Evolutionary conservation across 768 basidiomycete species (phyloP), one percentile per base, ranked within the genome.

Genomic region (Harrya chromipes): DNA sequence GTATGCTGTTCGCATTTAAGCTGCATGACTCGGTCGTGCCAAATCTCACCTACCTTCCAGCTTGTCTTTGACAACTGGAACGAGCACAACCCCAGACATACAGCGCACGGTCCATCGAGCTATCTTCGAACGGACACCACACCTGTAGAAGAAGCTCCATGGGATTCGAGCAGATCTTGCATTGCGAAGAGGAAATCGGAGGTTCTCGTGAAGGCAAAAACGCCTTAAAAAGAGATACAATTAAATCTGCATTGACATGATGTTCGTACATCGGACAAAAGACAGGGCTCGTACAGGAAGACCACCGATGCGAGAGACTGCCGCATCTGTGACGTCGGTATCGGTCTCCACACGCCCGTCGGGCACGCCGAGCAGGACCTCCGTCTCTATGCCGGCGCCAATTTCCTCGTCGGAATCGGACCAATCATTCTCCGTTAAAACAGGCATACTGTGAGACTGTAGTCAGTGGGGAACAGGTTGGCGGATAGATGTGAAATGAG

Each of bases 261-360:
- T 63, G 68, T 67, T 62, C 63, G 65, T 77, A 80, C 74, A 76
- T 69, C 24, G 65, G 60, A 70, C 67, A 68, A 72, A 70, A 71
- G 69, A 70, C 66, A 55, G 24, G 40, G 55, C 66, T 79, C 89
- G 82, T 85, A 93, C 90, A 78, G 91, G 91, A 72, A 78, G 78
- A 65, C 91, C 91, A 64, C 91, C 91, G 53, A 94, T 85, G 69
- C 91, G 87, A 68, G 91, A 94, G 56, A 93, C 88, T 49, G 87
- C 83, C 37, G 82, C 86, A 70, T 94, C 90, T 57, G 65, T 67
- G 58, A 87, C 65, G 65, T 92, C 89, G 36, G 72, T 57, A 45
- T 74, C 61, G 50, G 71, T 70, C 49, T 82, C 76, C 50, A 93
- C 72, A 40, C 68, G 58, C 46, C 90, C 91, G 62, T 93, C 90